Base-by-base conservation (phyloP, 345 rosid genomes). In the Populus deltoides region DNA sequence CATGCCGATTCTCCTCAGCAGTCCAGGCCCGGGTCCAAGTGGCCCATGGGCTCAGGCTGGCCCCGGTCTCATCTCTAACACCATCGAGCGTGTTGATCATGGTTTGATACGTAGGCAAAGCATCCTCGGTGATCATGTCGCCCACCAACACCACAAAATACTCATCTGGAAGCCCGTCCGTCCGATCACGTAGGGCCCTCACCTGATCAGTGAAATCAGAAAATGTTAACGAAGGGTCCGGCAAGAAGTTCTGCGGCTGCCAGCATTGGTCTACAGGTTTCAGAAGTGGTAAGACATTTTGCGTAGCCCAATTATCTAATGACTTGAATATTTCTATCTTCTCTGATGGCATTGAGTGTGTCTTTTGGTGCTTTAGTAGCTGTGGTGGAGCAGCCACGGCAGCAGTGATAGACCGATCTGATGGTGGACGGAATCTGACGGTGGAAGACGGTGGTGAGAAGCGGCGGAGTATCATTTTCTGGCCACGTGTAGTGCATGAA, bases 101-200 rank as follows among this genome's bases (percentile, higher is more conserved):
- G 11, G 92, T 88, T 80, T 89, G 91, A 68, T 92, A 92, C 25
- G 92, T 92, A 1, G 94, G 97, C 75, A 91, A 71, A 0, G 97
- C 97, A 17, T 91, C 94, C 83, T 92, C 97, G 4, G 97, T 92
- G 66, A 92, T 86, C 95, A 92, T 92, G 80, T 92, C 97, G 11
- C 97, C 97, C 16, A 89, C 91, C 79, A 92, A 76, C 71, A 92
- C 97, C 43, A 92, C 90, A 10, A 91, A 90, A 73, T 88, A 92
- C 38, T 92, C 97, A 49, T 90, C 93, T 0, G 92, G 90, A 6
- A 90, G 82, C 72, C 82, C 92, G 3, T 72, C 87, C 38, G 90
- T 85, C 81, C 90, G 83, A 45, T 85, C 84, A 16, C 92, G 86
- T 5, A 91, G 84, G n/a, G 79, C 90, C 77, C 79, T 71, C 74